Evolutionary conservation across 2,329 filamentous ascomycete species (phyloP).

Genomic region (Drechslera avenae): DNA sequence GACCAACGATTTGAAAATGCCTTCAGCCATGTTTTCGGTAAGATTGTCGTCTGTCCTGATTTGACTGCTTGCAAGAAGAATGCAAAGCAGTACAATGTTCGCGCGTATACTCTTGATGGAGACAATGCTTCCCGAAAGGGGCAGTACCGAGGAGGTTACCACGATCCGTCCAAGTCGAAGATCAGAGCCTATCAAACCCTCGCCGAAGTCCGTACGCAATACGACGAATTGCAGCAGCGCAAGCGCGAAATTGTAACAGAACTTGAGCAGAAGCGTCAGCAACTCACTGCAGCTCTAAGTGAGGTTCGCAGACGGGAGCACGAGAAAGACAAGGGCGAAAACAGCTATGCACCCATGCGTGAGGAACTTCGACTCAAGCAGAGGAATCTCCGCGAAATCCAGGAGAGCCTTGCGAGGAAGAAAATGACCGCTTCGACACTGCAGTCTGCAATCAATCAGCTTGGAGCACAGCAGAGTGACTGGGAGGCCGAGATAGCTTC

Average conservation of each 20-base stretch:
- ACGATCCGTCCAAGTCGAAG: constrained; percentile 83
- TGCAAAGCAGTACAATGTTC: constrained; percentile 86
- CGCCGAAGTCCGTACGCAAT: constrained; percentile 74
- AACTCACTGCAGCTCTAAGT: constrained; percentile 84
- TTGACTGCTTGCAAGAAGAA: constrained; percentile 87
- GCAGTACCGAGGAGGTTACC: constrained; percentile 91
- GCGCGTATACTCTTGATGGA: constrained; percentile 92
- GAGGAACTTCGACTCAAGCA: constrained; percentile 77
- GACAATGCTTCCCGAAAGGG: constrained; percentile 95
- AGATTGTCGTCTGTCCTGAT: constrained; percentile 91
- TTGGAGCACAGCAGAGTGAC: constrained; percentile 74
- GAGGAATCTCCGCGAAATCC: constrained; percentile 74
- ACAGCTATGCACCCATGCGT: constrained; percentile 79
- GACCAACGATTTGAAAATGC: constrained; percentile 79
- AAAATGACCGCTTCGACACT: constrained; percentile 68
- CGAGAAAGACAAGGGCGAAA: constrained; percentile 75
- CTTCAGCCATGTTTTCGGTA: constrained; percentile 94
- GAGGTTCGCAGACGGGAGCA: constrained; percentile 84
- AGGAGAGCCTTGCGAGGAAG: constrained; percentile 74
- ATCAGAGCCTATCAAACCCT: constrained; percentile 82
- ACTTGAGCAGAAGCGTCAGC: constrained; percentile 81
- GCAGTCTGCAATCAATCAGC: constrained; percentile 60
- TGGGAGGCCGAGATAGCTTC: constrained; percentile 81
- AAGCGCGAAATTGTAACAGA: constrained; percentile 69
- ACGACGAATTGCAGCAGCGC: constrained; percentile 69